Percentiles rank a stretch among this genome's conserved stretches.
phyloP scores from a whole-genome alignment of 345 rosid genomes.

The Toxicodendron radicans region DNA sequence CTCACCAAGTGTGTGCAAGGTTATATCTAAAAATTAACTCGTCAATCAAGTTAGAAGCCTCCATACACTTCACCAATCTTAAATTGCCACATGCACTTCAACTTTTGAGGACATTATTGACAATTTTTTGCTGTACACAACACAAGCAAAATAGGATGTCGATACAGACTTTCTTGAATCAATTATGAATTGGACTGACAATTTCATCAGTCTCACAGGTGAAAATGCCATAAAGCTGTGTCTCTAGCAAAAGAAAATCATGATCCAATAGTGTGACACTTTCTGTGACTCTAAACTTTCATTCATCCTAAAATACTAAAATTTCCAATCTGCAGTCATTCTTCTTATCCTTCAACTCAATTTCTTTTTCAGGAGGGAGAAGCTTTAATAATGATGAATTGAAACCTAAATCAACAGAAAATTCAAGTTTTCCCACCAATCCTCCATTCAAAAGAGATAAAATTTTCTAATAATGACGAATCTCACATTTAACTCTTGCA shows the following conservation, averaged over 20 bases:
- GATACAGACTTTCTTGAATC: not conserved
- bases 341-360: not conserved
- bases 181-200: not conserved
- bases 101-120: not conserved
- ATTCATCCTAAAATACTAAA: not conserved
- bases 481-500: not conserved
- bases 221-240: not conserved
- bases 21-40: not conserved
- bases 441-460: not conserved
- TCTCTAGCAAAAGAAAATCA: not conserved
- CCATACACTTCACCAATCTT: not conserved
- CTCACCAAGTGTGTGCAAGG: not conserved
- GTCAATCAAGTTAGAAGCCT: not conserved
- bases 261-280: constrained; percentile 1
- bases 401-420: not conserved
- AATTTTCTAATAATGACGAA: too few species aligned
- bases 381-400: not conserved
- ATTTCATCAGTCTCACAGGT: not conserved
- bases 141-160: not conserved
- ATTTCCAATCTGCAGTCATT: not conserved
- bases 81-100: not conserved
- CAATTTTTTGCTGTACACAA: not conserved
- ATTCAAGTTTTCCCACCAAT: not conserved
- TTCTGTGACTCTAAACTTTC: not conserved
- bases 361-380: not conserved